Percentiles rank a stretch among this genome's conserved stretches.
Evolutionary conservation across 768 basidiomycete genomes (phyloP).

Genomic region (Kwoniella newhampshirensis): DNA sequence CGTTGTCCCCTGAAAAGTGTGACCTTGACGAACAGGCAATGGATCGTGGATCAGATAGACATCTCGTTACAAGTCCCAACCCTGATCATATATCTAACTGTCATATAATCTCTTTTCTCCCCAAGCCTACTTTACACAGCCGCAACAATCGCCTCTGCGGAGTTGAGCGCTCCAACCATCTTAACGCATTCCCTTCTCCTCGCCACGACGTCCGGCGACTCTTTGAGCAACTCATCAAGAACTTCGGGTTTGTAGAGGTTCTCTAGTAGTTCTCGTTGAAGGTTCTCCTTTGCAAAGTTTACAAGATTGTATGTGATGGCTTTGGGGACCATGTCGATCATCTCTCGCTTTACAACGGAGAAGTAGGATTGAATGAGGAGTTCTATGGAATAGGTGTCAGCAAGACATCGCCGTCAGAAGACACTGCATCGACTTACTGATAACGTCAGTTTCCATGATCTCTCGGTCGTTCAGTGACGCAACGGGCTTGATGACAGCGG

Average conservation of each 20-base stretch:
- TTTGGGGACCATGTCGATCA: slow-evolving; percentile 99
- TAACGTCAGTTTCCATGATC: slow-evolving; percentile 97
- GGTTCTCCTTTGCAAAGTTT: slow-evolving; percentile 85
- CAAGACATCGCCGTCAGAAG: not conserved
- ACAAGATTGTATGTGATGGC: slow-evolving; percentile 89
- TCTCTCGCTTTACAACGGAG: slow-evolving; percentile 91
- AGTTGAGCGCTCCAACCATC: slow-evolving; percentile 92
- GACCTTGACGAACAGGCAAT: too few relatives aligned
- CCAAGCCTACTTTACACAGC: slow-evolving; percentile 30
- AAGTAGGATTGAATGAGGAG: slow-evolving; percentile 94
- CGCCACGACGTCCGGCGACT: slow-evolving; percentile 51
- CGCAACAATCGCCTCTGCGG: slow-evolving; percentile 70
- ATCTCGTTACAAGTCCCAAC: slow-evolving; percentile 1
- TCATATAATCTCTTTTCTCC: not conserved
- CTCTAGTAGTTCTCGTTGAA: slow-evolving; percentile 90
- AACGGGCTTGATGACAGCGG: slow-evolving; percentile 82
- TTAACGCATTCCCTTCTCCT: slow-evolving; percentile 83
- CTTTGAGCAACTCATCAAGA: slow-evolving; percentile 90
- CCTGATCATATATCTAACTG: not conserved
- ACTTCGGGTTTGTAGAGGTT: slow-evolving; percentile 97
- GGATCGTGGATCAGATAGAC: not conserved
- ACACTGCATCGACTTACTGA: slow-evolving; percentile 66
- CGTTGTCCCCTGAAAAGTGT: too few relatives aligned
- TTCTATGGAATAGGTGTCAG: slow-evolving; percentile 59
- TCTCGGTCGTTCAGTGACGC: slow-evolving; percentile 89